Conservation (phyloP, 208 protist genomes). For the Trypanosoma platydactyli region DNA sequence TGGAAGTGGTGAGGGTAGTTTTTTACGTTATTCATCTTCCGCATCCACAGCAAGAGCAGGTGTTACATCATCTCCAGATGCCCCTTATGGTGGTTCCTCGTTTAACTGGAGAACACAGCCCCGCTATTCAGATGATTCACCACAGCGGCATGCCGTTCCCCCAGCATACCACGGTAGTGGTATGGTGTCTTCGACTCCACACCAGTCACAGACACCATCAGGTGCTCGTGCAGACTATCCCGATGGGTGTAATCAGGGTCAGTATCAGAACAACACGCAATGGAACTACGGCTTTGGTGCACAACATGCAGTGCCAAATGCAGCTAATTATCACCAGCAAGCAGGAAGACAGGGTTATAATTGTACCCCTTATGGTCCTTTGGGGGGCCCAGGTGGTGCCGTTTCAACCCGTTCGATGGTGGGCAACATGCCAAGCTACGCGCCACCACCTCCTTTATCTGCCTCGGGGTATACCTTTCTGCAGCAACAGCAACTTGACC, state of each 20-base stretch:
- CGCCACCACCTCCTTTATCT: too few species aligned
- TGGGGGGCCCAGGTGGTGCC: background rate
- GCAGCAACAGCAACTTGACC: too few species aligned
- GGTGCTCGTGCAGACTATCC: background rate
- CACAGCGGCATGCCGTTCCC: background rate
- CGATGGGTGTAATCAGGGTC: background rate
- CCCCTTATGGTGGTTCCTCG: conserved; percentile 3
- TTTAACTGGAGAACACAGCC: background rate
- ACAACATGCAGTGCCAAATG: background rate
- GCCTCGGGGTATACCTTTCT: too few species aligned
- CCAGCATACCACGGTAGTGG: background rate
- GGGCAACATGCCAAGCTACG: background rate
- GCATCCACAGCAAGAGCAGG: background rate
- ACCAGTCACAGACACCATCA: background rate
- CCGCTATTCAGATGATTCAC: background rate
- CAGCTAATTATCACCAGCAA: conserved; percentile 3
- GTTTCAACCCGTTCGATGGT: background rate
- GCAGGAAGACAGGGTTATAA: background rate
- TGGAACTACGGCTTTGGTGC: background rate
- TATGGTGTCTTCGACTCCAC: background rate
- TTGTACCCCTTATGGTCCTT: background rate
- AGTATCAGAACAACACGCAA: background rate
- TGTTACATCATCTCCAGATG: conserved; percentile 3
- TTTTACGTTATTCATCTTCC: background rate
- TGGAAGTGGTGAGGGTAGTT: background rate